These are phyloP conservation scores for Scheffersomyces stipitis DNA, from an alignment of 805 yeast genomes.

Conservation along the genomic window DNA sequence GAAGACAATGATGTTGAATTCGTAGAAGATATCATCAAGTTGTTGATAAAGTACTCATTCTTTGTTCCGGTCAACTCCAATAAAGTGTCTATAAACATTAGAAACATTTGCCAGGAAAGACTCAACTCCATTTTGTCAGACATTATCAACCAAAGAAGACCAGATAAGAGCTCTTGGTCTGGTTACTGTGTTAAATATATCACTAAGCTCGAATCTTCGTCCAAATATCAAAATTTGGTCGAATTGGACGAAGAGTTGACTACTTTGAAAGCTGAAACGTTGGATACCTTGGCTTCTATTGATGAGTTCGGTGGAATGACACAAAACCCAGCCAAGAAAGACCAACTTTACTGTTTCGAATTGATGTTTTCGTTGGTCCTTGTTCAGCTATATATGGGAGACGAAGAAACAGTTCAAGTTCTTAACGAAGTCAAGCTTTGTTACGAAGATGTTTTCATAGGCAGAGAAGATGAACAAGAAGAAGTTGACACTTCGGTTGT, in stretches of 20 bases:
- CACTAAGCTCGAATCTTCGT: constrained; percentile 21
- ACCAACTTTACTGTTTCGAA: constrained; percentile 66
- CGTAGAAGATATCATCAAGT: constrained; percentile 37
- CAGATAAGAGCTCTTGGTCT: constrained; percentile 60
- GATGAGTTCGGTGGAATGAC: constrained; percentile 21
- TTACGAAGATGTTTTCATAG: constrained; percentile 45
- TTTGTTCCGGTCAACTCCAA: constrained; percentile 24
- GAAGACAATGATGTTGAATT: constrained; percentile 15
- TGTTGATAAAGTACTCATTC: constrained; percentile 42
- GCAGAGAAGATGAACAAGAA: constrained; percentile 35
- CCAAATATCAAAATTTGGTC: constrained; percentile 19
- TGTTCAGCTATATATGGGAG: constrained; percentile 75
- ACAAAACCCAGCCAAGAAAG: constrained; percentile 38
- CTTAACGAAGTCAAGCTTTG: constrained; percentile 70
- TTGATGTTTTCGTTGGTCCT: constrained; percentile 73
- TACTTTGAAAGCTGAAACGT: constrained; percentile 47
- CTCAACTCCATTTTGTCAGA: constrained; percentile 68
- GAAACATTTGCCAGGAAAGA: constrained; percentile 55
- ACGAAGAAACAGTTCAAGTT: constrained; percentile 70
- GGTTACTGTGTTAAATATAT: constrained; percentile 46
- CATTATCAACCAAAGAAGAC: constrained; percentile 44
- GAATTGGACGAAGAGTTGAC: constrained; percentile 60
- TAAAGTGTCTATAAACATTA: constrained; percentile 32
- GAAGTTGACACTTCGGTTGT: constrained; percentile 29
- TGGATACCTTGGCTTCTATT: constrained; percentile 41